phyloP scores from a whole-genome alignment of 768 basidiomycete species.

The Xerocomellus amylosporus region DNA sequence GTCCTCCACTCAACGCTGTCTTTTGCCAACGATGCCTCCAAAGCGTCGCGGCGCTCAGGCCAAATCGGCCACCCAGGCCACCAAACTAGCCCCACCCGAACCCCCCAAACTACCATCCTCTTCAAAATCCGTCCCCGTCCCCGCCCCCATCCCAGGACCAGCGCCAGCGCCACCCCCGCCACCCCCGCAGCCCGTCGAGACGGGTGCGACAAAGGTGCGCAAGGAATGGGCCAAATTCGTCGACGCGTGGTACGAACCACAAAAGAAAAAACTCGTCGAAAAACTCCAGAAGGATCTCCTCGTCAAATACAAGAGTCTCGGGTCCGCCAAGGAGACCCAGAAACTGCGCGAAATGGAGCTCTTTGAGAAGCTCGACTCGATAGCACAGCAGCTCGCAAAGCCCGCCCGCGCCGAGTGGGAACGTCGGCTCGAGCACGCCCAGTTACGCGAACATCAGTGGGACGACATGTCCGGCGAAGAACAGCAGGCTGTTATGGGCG shows the following conservation, averaged over 20 bases:
- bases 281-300: slow-evolving; percentile 32
- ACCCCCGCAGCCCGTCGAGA: slow-evolving; percentile 19
- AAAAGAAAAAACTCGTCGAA: slow-evolving; percentile 28
- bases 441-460: slow-evolving; percentile 32
- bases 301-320: slow-evolving; percentile 31
- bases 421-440: slow-evolving; percentile 30
- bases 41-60: slow-evolving; percentile 27
- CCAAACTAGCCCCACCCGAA: slow-evolving; percentile 13
- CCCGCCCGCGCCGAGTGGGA: slow-evolving; percentile 35
- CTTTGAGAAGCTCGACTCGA: slow-evolving; percentile 21
- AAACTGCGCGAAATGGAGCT: slow-evolving; percentile 30
- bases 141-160: neutral
- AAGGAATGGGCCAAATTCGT: slow-evolving; percentile 32
- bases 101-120: slow-evolving; percentile 10
- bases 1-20: neutral
- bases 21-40: slow-evolving; percentile 23
- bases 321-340: slow-evolving; percentile 25
- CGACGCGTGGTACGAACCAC: slow-evolving; percentile 31
- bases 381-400: slow-evolving; percentile 25
- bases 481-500: slow-evolving; percentile 30
- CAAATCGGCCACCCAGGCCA: slow-evolving; percentile 15
- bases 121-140: slow-evolving; percentile 11
- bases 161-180: slow-evolving; percentile 12
- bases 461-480: slow-evolving; percentile 31
- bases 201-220: slow-evolving; percentile 25